Base-by-base conservation (phyloP, 192 early-diverging fungal species). In the Haplosporangium gracile region DNA sequence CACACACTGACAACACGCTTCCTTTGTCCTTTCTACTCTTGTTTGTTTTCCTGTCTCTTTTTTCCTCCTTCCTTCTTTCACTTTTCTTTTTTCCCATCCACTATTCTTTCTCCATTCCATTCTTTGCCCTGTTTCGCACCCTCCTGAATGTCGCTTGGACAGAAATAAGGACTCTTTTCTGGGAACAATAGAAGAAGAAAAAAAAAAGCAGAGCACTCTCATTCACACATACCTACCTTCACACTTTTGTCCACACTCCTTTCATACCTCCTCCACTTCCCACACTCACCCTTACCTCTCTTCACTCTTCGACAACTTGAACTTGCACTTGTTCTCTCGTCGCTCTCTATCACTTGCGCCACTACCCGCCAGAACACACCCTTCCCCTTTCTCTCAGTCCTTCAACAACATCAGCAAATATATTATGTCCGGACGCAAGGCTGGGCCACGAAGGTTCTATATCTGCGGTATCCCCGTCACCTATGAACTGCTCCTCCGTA, bases 391-490 rank as follows among this genome's bases (percentile, higher is more conserved):
- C 45, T 10, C 60, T 43, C 7, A 42, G 15, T 22, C 39, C 3
- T 32, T 20, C 40, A 24, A 36, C 15, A 16, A 63, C 26, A 73
- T 11, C 45, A 51, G 22, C 74, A 63, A 63, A 75, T 4, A 49
- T 73, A 26, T 4, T 16, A 63, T 65, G 60, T 29, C 60, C 32
- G 26, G 11, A 65, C 60, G 29, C 60, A 65, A 32, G 60, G 5
- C 60, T 4, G 60, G 80, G 63, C 76, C 74, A 29, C 75, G 57
- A 39, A 29, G 78, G 24, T 76, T 72, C 36, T 49, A 47, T 22
- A 5, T 86, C 4, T 70, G 70, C 39, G 84, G 84, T 13, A 76
- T 86, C 16, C 84, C 84, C 8, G n/a, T 86, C 22, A 86, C 84
- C 0, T 74, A 68, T 20, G 84, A 86, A 45, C 69, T 86, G 8